Evolutionary conservation across 2,329 filamentous ascomycete genomes (phyloP).

Genomic region (Pseudomassariella vexata): DNA sequence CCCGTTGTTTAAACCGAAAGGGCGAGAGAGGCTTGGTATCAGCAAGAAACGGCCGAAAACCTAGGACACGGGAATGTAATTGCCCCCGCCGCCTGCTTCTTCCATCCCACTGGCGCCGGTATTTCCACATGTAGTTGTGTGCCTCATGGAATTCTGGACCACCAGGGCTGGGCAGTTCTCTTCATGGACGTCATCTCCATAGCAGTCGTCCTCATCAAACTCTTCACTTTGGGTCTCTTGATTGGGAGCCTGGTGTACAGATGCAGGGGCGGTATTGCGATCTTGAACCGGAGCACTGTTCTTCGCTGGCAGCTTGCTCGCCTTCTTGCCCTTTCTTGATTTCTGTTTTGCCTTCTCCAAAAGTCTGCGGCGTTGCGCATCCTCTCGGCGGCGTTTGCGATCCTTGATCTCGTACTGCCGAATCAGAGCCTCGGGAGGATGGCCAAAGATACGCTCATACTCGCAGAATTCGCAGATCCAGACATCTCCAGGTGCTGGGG

Average conservation of each 20-base stretch:
- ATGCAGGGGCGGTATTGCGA: constrained; percentile 12
- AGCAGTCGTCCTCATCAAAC: constrained; percentile 32
- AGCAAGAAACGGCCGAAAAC: background rate
- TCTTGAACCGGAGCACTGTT: constrained; percentile 21
- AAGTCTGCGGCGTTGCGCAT: constrained; percentile 78
- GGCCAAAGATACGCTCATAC: constrained; percentile 93
- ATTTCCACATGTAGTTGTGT: constrained; percentile 1
- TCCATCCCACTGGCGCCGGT: background rate
- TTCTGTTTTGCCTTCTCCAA: constrained; percentile 94
- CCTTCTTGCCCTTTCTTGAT: constrained; percentile 82
- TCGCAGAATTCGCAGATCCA: constrained; percentile 99
- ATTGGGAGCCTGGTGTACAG: constrained; percentile 15
- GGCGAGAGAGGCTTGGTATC: no score
- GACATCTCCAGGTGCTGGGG: constrained; percentile 64
- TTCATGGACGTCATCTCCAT: constrained; percentile 26
- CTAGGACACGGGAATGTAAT: constrained; percentile 1
- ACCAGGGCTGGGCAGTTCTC: constrained; percentile 16
- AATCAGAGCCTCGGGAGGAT: constrained; percentile 76
- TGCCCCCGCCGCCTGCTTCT: constrained; percentile 1
- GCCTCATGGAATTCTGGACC: constrained; percentile 4
- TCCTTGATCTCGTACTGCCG: constrained; percentile 94
- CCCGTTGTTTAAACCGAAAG: no score
- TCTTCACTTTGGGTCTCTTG: constrained; percentile 27
- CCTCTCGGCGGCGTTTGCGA: constrained; percentile 71
- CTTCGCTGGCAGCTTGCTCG: constrained; percentile 59